Evolutionary conservation across 352 stramenopile genomes (phyloP), one percentile per base, ranked within the genome.

Genomic region (Saprolegnia diclina): DNA sequence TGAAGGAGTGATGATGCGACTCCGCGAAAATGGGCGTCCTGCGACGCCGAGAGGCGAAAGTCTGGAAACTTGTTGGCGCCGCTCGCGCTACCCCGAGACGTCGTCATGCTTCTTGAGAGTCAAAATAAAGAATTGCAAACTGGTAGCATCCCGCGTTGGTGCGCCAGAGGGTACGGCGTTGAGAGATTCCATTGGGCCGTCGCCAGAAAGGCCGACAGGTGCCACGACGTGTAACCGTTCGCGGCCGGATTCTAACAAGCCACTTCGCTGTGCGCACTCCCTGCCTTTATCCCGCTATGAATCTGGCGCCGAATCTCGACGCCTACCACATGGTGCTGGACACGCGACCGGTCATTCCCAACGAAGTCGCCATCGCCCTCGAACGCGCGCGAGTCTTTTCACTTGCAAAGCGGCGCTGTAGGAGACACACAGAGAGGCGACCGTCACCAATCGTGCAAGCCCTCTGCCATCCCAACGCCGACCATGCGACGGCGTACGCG

Each of bases 51-150:
- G n/a, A 69, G 53, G 9, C 44, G 11, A 9, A 59, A 59, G 13
- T 59, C 52, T 16, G 24, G 24, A 24, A 59, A 59, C 52, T 59
- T 59, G 52, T 59, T 59, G 35, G 52, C 52, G 24, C 52, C 52
- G 13, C 11, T 21, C 16, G 52, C 52, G 13, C 11, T 21, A 14
- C 52, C 52, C 4, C 52, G 52, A n/a, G 52, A 59, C 35, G 52
- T 59, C n/a, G 52, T 59, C 52, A 59, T 59, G 35, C 11, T 35
- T 35, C 29, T 35, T 35, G 29, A 35, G 29, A 35, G 29, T 35
- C 29, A 35, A 35, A 35, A 35, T 35, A 59, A 57, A 35, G 13
- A 59, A 59, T 21, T 59, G 35, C 35, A 59, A 59, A 59, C 52
- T 59, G 46, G 46, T 5, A 35, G 29, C 29, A 35, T 35, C 29